Evolutionary conservation across 257 asterid species (phyloP), one percentile per base, ranked within the genome.

Genomic region (Fraxinus americana): DNA sequence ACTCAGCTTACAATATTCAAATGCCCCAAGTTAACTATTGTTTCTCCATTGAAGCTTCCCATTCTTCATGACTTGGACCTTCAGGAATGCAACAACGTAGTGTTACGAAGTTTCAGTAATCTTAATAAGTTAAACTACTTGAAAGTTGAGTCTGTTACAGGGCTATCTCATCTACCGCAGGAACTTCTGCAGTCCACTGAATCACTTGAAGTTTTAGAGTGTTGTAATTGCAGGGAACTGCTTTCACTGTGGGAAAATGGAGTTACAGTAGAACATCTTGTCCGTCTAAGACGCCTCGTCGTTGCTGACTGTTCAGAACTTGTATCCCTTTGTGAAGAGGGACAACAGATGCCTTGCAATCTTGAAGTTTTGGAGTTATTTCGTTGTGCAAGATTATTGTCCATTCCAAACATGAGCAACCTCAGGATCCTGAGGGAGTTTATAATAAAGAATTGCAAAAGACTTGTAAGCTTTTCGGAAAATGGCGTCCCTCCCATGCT

Each of bases 281-380:
- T 45, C 72, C 70, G 70, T 80, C 79, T 90, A 67, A 89, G 86
- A 78, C 89, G 93, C 45, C 87, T 90, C 6, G 93, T 91, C 12
- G 21, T 91, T 69, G 91, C 88, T 7, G 90, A 87, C 72, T 90
- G 95, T 76, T 79, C 82, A 19, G 88, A 85, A 73, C 83, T 91
- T 25, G 87, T 75, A 8, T 83, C 89, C 34, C 34, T 91, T 32
- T 89, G 92, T 72, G 85, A 85, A 70, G 92, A 87, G 38, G 92
- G 85, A 43, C 79, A 78, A 19, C 91, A 85, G 85, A 81, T 89
- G 78, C 96, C 96, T 66, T 34, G 80, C 83, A 89, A 83, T 72
- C 91, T 91, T 48, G 90, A 89, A 82, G 91, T 89, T 75, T 82
- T 91, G 43, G 96, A 91, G 81, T 77, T 91, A 74, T 89, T 91